Base-by-base conservation (phyloP, 176 grass and related monocot species). In the Hordeum marinum region DNA sequence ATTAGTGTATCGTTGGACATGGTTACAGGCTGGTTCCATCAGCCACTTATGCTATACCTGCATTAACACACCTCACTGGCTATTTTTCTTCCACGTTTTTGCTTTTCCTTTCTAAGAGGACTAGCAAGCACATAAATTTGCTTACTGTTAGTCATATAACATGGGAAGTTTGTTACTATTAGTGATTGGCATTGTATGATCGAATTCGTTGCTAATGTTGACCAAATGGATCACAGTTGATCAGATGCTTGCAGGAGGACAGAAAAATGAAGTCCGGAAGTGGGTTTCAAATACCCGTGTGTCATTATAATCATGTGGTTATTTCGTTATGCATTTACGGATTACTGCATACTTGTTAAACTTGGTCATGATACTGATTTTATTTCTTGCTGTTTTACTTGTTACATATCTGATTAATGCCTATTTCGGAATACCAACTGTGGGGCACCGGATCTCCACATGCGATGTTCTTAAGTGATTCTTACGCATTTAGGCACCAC, bases 101-200 rank as follows among this genome's bases (percentile, higher is more conserved):
- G 11, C 69, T 5, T 45, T 85, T 80, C n/a, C 7, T 83, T 77
- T 77, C 26, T n/a, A 15, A 63, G 52, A 79, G 23, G 66, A 35
- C 41, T 20, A 63, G 8, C 32, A 79, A 78, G 41, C 80, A 63
- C 69, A 67, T 58, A 59, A 21, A 11, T 82, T 82, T 4, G 25
- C 20, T 68, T 27, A 23, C 26, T 36, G 46, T 23, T 37, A 68
- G 18, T 68, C 15, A 45, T 61, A 43, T 68, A 63, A 26, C 24
- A 87, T 58, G 5, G 81, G 41, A 76, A 77, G 4, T 68, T 82
- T 82, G 27, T 55, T 55, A 25, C 50, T 46, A 75, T 76, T 75
- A 34, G 9, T 88, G 39, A 25, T 31, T 8, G 21, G 6, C 31
- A 12, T 84, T 45, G 4, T 75, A 42, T 84, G 25, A 15, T 66